A percentile compares a stretch with the other conserved stretches of the same genome.
Evolutionary conservation across 176 grass and related monocot genomes (phyloP).

Genomic region (Secale cereale): DNA sequence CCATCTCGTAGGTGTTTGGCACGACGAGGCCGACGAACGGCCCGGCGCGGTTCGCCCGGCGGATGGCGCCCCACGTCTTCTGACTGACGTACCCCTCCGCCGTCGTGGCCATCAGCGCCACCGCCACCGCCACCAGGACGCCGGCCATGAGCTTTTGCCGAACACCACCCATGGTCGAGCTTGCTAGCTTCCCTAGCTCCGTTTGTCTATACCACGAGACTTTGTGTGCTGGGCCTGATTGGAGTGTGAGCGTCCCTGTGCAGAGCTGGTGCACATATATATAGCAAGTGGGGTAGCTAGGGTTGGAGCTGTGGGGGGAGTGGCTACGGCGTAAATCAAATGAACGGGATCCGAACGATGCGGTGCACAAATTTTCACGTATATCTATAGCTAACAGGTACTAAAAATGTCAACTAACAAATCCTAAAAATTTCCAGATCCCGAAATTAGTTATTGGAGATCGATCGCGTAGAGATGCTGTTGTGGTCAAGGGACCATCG

Average conservation of each 20-base stretch:
- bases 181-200: neutral
- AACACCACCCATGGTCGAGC: neutral
- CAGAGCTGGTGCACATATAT: neutral
- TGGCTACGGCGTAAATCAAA: neutral
- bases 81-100: neutral
- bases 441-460: neutral
- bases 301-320: neutral
- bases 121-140: neutral
- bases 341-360: neutral
- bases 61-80: conserved; percentile 7
- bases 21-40: conserved; percentile 69
- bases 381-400: neutral
- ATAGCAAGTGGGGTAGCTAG: neutral
- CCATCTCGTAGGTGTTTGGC: conserved; percentile 77
- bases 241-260: neutral
- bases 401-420: neutral
- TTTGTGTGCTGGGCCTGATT: neutral
- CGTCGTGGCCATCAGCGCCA: neutral
- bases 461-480: neutral
- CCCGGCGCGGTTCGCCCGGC: conserved; percentile 25
- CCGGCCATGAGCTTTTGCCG: neutral
- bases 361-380: neutral
- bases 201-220: neutral
- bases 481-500: too few relatives aligned
- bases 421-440: neutral